A percentile compares a stretch with the other conserved stretches of the same genome.
phyloP scores from a whole-genome alignment of 2,329 filamentous ascomycete species.

The Emergomyces pasteurianus region DNA sequence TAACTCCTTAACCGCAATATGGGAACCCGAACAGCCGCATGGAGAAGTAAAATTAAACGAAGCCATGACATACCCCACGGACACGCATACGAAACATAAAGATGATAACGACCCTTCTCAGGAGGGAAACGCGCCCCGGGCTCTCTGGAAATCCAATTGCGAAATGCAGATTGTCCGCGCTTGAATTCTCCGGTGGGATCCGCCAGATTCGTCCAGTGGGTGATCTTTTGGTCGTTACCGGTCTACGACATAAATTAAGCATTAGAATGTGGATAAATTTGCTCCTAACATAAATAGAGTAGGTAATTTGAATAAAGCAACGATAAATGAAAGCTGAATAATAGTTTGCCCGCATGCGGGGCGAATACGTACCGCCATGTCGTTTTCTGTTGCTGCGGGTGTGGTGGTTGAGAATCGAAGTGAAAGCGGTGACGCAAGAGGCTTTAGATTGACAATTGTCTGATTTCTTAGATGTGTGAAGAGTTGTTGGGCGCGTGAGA shows the following conservation, averaged over 20 bases:
- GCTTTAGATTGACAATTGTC: not conserved
- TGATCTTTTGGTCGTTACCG: slow-evolving; percentile 44
- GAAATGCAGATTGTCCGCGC: slow-evolving; percentile 70
- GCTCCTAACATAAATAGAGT: no score
- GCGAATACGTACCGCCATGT: not conserved
- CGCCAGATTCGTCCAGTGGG: slow-evolving; percentile 67
- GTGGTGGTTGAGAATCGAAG: not conserved
- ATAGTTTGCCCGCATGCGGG: not conserved
- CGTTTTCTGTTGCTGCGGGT: not conserved
- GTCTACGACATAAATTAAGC: slow-evolving; percentile 11
- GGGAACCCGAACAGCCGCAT: not conserved
- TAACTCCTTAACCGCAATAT: no score
- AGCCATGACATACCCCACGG: slow-evolving; percentile 54
- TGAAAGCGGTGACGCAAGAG: not conserved
- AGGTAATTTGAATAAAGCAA: no score
- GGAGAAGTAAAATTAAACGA: not conserved
- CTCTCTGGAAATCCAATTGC: slow-evolving; percentile 64
- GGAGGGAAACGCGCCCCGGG: slow-evolving; percentile 63
- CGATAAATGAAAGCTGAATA: no score
- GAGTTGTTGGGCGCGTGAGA: not conserved
- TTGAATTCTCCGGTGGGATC: slow-evolving; percentile 88
- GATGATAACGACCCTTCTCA: slow-evolving; percentile 83
- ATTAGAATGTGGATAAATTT: not conserved
- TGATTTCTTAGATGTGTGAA: not conserved
- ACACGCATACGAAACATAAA: slow-evolving; percentile 90